phyloP scores from a whole-genome alignment of 2,329 filamentous ascomycete species.

The Xylariaceae sp. region DNA sequence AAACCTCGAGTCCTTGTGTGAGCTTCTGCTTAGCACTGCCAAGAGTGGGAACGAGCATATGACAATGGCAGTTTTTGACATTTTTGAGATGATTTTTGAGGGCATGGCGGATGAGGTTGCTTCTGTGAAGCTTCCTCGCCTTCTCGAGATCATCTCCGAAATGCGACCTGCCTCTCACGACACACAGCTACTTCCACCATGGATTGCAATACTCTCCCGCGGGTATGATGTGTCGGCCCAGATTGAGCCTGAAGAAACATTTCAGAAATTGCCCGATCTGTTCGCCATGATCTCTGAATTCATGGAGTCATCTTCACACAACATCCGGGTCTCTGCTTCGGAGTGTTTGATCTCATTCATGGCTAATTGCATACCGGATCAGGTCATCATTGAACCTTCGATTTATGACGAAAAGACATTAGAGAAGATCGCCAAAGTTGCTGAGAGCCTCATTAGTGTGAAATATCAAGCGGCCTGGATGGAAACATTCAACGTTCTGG shows the following conservation, averaged over 20 bases:
- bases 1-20: slow-evolving; percentile 91
- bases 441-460: slow-evolving; percentile 78
- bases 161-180: slow-evolving; percentile 91
- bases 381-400: slow-evolving; percentile 84
- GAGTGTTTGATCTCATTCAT: slow-evolving; percentile 95
- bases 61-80: slow-evolving; percentile 94
- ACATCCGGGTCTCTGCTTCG: slow-evolving; percentile 91
- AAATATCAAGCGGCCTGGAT: slow-evolving; percentile 95
- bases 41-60: slow-evolving; percentile 92
- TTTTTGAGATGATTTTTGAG: slow-evolving; percentile 96
- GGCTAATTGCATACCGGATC: slow-evolving; percentile 84
- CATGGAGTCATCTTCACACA: slow-evolving; percentile 84
- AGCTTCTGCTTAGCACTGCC: slow-evolving; percentile 86
- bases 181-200: slow-evolving; percentile 90
- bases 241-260: slow-evolving; percentile 87
- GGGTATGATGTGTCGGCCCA: slow-evolving; percentile 94
- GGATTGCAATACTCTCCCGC: slow-evolving; percentile 93
- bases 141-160: slow-evolving; percentile 91
- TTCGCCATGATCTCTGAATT: slow-evolving; percentile 83
- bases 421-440: slow-evolving; percentile 77
- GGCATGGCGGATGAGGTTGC: slow-evolving; percentile 87
- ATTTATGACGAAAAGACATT: slow-evolving; percentile 90
- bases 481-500: slow-evolving; percentile 89
- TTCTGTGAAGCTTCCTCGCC: slow-evolving; percentile 84
- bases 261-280: slow-evolving; percentile 84